Evolutionary conservation across 345 rosid genomes (phyloP).

Genomic region (Salix caprea): DNA sequence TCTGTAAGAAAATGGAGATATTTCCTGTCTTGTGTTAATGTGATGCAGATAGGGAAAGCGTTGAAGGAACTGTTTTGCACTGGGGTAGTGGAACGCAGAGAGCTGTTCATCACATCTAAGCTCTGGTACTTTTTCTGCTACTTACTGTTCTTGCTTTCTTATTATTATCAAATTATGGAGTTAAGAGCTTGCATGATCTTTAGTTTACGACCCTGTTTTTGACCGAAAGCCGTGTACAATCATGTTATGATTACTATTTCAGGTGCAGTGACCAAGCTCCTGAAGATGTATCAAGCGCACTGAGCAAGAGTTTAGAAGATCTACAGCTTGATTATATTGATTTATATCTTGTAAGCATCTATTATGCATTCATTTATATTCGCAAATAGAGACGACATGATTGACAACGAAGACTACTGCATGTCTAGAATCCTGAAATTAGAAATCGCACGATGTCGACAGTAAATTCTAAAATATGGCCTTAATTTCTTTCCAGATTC

Average conservation of each 20-base stretch:
- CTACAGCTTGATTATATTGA: slow-evolving; percentile 51
- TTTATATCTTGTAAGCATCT: slow-evolving; percentile 42
- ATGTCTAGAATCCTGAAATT: no score
- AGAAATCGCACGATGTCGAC: no score
- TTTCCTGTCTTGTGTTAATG: neutral
- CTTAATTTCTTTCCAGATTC: slow-evolving; percentile 30
- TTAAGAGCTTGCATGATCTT: neutral
- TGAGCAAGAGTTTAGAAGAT: slow-evolving; percentile 38
- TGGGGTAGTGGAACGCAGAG: slow-evolving; percentile 44
- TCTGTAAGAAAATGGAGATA: no score
- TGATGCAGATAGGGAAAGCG: slow-evolving; percentile 42
- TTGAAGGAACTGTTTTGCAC: slow-evolving; percentile 38
- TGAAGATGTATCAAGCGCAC: slow-evolving; percentile 49
- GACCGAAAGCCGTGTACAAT: neutral
- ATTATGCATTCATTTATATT: neutral
- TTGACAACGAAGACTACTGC: no score
- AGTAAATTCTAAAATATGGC: neutral
- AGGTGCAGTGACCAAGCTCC: slow-evolving; percentile 52
- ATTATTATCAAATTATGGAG: neutral
- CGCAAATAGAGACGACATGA: neutral
- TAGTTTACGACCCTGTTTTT: neutral
- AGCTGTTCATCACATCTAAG: slow-evolving; percentile 48
- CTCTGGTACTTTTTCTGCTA: slow-evolving; percentile 28
- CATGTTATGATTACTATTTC: neutral
- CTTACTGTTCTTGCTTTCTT: neutral